A percentile compares a stretch with the other conserved stretches of the same genome.
Conservation (phyloP, 352 stramenopile genomes). For the Globisporangium barbulae region DNA sequence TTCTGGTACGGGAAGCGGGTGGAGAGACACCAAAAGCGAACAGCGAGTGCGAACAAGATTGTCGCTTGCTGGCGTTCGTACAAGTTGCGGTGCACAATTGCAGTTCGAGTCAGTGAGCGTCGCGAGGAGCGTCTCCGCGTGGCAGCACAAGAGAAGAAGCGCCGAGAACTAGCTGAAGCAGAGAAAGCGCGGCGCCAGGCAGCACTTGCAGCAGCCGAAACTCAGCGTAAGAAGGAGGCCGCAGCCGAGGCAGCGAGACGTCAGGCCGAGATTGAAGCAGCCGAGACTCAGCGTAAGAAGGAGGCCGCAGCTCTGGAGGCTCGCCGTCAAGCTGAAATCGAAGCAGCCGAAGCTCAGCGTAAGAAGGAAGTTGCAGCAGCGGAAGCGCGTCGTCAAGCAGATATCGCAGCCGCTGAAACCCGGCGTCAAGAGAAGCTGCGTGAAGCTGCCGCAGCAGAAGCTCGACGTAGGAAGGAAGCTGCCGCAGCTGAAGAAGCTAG, state of each 20-base stretch:
- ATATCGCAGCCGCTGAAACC: background rate
- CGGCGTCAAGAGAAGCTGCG: background rate
- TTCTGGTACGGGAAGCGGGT: conserved; percentile 35
- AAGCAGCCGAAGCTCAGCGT: background rate
- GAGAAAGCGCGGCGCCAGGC: background rate
- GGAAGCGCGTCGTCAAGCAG: background rate
- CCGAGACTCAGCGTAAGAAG: background rate
- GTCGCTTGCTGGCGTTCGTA: conserved; percentile 30
- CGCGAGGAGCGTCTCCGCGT: conserved; percentile 9
- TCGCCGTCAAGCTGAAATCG: background rate
- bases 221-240: background rate
- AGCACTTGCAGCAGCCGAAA: background rate
- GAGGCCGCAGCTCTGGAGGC: background rate
- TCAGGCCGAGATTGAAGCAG: background rate
- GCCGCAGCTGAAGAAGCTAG: background rate
- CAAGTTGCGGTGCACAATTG: conserved; percentile 22
- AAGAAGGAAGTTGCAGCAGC: background rate
- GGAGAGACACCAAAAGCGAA: conserved; percentile 25
- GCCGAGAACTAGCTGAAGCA: background rate
- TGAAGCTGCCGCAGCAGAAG: background rate
- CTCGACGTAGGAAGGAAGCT: background rate
- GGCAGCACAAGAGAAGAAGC: conserved; percentile 21
- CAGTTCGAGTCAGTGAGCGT: conserved; percentile 12
- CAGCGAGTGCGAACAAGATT: conserved; percentile 24
- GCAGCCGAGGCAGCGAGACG: background rate